A percentile compares a stretch with the other conserved stretches of the same genome.
Conservation (phyloP, 2,329 filamentous ascomycete species). For the Colletotrichum sp. region DNA sequence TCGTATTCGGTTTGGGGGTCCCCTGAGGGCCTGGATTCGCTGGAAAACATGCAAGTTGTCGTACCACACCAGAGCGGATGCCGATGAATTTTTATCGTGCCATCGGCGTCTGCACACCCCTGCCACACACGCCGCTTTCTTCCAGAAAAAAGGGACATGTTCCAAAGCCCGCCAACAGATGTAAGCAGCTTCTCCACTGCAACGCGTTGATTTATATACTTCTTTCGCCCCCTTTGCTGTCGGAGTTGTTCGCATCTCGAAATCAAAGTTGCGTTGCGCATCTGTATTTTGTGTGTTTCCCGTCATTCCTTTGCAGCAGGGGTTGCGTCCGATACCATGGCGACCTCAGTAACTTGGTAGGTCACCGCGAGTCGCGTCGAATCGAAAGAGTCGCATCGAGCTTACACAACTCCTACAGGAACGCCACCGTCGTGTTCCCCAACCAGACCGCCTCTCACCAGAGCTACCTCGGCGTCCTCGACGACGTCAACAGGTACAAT, state of each 20-base stretch:
- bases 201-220: neutral
- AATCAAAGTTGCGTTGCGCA: neutral
- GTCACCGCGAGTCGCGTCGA: neutral
- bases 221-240: neutral
- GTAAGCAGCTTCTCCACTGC: neutral
- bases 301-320: neutral
- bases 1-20: conserved; percentile 11
- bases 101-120: conserved; percentile 15
- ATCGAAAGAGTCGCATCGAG: neutral
- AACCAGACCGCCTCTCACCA: conserved; percentile 52
- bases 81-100: conserved; percentile 14
- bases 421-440: conserved; percentile 50
- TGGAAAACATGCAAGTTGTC: conserved; percentile 1
- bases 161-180: conserved; percentile 14
- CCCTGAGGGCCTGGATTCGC: neutral
- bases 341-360: conserved; percentile 6
- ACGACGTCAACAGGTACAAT: conserved; percentile 74
- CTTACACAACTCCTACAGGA: conserved; percentile 38
- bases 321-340: neutral
- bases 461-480: conserved; percentile 62
- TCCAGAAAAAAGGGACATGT: neutral
- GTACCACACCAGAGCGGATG: conserved; percentile 17
- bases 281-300: neutral
- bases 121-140: neutral
- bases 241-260: neutral